Evolutionary conservation across 495 filamentous ascomycete genomes (phyloP).

Genomic region (Aeminium ludgeri): DNA sequence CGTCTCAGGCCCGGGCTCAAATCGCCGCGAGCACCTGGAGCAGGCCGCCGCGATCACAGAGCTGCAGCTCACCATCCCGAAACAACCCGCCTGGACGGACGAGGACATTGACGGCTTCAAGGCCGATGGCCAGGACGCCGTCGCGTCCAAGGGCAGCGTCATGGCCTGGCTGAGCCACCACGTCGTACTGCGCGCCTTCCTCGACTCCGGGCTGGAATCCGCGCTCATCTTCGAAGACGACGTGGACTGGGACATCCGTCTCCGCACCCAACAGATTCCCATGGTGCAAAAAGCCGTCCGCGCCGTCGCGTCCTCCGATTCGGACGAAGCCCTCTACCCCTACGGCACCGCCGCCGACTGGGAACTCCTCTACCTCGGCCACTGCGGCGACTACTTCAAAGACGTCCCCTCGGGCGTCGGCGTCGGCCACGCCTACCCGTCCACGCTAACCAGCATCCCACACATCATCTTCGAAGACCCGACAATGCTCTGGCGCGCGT

Average conservation of each 20-base stretch:
- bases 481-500: conserved; percentile 8
- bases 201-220: conserved; percentile 29
- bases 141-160: conserved; percentile 13
- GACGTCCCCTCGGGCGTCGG: conserved; percentile 5
- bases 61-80: conserved; percentile 21
- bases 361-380: conserved; percentile 30
- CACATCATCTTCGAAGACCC: conserved; percentile 15
- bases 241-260: conserved; percentile 30
- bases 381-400: conserved; percentile 26
- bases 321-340: conserved; percentile 5
- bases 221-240: conserved; percentile 34
- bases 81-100: conserved; percentile 21
- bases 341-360: conserved; percentile 20
- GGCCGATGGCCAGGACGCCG: conserved; percentile 2
- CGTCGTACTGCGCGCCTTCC: conserved; percentile 15
- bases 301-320: background rate
- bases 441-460: conserved; percentile 13
- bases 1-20: conserved; percentile 18
- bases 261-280: conserved; percentile 22
- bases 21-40: conserved; percentile 13
- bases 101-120: conserved; percentile 18
- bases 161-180: conserved; percentile 24
- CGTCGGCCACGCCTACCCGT: conserved; percentile 12
- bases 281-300: conserved; percentile 19
- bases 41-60: conserved; percentile 23